These are phyloP conservation scores for Vitis hybrid DNA, from an alignment of 177 flowering plant species.

Conservation along the genomic window DNA sequence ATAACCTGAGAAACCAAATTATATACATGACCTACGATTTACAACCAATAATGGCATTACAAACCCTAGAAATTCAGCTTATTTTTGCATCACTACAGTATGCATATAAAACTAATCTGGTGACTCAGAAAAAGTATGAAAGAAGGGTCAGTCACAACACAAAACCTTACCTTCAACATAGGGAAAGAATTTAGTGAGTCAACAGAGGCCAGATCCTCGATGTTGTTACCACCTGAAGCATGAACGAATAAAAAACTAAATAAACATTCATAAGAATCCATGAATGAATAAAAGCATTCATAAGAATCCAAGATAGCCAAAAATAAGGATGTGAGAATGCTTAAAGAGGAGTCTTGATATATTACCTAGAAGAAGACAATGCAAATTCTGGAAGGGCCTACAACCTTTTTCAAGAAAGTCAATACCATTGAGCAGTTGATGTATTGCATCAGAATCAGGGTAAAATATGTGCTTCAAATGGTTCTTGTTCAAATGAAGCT, in stretches of 20 bases:
- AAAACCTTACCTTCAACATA: slow-evolving; percentile 58
- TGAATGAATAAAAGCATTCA: slow-evolving; percentile 1
- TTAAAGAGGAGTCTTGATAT: background rate
- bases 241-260: slow-evolving; percentile 5
- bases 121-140: background rate
- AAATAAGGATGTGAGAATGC: background rate
- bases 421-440: slow-evolving; percentile 16
- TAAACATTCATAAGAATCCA: slow-evolving; percentile 14
- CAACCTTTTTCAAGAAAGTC: slow-evolving; percentile 25
- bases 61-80: too few species aligned
- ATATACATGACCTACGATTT: too few species aligned
- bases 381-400: slow-evolving; percentile 64
- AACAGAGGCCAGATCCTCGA: slow-evolving; percentile 65
- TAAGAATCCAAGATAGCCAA: background rate
- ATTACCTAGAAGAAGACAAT: slow-evolving; percentile 85
- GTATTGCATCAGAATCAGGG: slow-evolving; percentile 33
- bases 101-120: background rate
- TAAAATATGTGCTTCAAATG: slow-evolving; percentile 51
- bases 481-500: slow-evolving; percentile 90
- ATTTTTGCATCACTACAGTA: slow-evolving; percentile 4
- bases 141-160: background rate
- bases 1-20: too few species aligned
- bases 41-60: too few species aligned
- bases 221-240: slow-evolving; percentile 74
- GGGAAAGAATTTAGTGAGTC: slow-evolving; percentile 80